These are phyloP conservation scores for Fusarium sp. DNA, from an alignment of 2,329 filamentous ascomycete genomes.

Conservation along the genomic window DNA sequence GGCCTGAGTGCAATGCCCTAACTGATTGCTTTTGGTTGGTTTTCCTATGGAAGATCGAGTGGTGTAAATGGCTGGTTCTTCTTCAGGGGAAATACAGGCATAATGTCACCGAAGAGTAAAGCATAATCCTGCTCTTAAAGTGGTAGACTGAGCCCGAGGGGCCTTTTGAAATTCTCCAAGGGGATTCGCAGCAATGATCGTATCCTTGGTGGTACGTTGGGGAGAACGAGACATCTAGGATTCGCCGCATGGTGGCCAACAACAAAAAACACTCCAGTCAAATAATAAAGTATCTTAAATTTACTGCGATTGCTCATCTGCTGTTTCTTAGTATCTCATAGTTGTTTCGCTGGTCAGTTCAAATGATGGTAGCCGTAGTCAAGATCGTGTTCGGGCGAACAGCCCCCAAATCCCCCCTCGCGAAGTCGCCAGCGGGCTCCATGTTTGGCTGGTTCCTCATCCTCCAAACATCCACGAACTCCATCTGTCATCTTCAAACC, in stretches of 20 bases:
- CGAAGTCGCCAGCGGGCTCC: not conserved
- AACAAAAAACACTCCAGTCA: not conserved
- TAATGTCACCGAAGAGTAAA: not conserved
- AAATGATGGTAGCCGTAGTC: not conserved
- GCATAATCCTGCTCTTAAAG: not conserved
- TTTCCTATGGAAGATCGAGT: not conserved
- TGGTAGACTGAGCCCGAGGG: fast-evolving
- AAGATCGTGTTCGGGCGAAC: not conserved
- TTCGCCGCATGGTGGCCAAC: not conserved
- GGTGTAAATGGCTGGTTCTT: not conserved
- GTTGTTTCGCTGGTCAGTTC: not conserved
- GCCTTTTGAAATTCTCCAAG: not conserved
- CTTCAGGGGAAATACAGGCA: not conserved
- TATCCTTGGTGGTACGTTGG: not conserved
- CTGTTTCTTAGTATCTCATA: not conserved
- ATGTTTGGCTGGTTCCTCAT: not conserved
- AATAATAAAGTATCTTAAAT: not conserved
- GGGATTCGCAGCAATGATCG: not conserved
- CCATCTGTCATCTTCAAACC: not conserved
- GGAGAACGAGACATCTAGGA: not conserved
- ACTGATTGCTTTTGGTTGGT: not conserved
- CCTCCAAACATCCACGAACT: not conserved
- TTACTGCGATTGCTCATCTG: not conserved
- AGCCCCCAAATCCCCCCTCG: not conserved
- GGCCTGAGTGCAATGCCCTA: not conserved